Conservation (phyloP, 129 eudicot species). For the Pittosporum tobira region DNA sequence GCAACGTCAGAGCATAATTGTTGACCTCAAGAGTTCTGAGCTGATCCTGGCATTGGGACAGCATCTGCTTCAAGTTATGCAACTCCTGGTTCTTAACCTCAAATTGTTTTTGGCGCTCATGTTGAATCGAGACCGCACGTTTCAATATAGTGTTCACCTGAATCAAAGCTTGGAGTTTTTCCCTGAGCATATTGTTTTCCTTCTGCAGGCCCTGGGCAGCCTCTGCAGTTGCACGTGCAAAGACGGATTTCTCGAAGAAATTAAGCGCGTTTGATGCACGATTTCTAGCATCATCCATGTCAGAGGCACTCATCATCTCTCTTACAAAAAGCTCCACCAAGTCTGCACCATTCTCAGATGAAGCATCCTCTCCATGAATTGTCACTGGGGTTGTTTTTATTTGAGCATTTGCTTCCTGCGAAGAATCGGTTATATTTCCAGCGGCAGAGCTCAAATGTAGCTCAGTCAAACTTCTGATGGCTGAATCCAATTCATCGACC, state of each 20-base stretch:
- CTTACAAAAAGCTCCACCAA: slow-evolving; percentile 82
- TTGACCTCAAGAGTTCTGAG: slow-evolving; percentile 88
- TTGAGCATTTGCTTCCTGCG: slow-evolving; percentile 24
- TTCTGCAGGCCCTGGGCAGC: slow-evolving; percentile 49
- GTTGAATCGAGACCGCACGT: slow-evolving; percentile 89
- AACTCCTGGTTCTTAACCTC: slow-evolving; percentile 66
- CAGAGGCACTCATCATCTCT: slow-evolving; percentile 50
- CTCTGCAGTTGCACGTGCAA: slow-evolving; percentile 38
- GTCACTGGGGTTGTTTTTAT: slow-evolving; percentile 23
- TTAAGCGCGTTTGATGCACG: slow-evolving; percentile 75
- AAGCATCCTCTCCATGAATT: slow-evolving; percentile 27
- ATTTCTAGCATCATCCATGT: slow-evolving; percentile 60
- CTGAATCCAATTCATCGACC: slow-evolving; percentile 71
- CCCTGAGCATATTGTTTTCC: slow-evolving; percentile 70
- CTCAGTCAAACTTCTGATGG: slow-evolving; percentile 66
- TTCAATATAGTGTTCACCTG: slow-evolving; percentile 74
- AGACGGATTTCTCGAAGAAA: slow-evolving; percentile 58
- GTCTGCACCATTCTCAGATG: slow-evolving; percentile 52
- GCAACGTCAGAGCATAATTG: slow-evolving; percentile 81
- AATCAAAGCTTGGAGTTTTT: slow-evolving; percentile 60
- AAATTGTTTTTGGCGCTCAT: slow-evolving; percentile 78
- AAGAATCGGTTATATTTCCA: slow-evolving; percentile 18
- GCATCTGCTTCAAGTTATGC: slow-evolving; percentile 74
- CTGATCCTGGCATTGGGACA: slow-evolving; percentile 89
- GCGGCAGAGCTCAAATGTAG: slow-evolving; percentile 37